Evolutionary conservation across 441 rosid genomes (phyloP), one percentile per base, ranked within the genome.

Genomic region (Viola pubescens): DNA sequence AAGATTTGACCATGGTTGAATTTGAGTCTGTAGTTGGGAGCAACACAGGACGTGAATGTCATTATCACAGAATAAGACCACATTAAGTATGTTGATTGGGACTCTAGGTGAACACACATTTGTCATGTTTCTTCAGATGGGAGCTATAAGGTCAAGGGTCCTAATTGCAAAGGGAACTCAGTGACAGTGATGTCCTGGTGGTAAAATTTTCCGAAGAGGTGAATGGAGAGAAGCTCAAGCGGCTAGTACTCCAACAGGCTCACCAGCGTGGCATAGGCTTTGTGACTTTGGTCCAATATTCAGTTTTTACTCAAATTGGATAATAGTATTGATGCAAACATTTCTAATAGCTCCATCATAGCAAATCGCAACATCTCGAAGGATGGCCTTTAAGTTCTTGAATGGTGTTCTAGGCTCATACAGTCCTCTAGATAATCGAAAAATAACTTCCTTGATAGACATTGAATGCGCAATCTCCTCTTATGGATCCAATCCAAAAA

Each of bases 191-290:
- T n/a, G n/a, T n/a, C n/a, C n/a, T n/a, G n/a, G n/a, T n/a, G n/a
- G n/a, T n/a, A n/a, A n/a, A n/a, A n/a, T n/a, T n/a, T n/a, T n/a
- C n/a, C n/a, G n/a, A n/a, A n/a, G n/a, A n/a, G n/a, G n/a, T n/a
- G n/a, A n/a, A n/a, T n/a, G n/a, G n/a, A n/a, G n/a, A n/a, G n/a
- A n/a, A n/a, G n/a, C n/a, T n/a, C n/a, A n/a, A n/a, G 99, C 95
- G 66, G 99, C 99, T 65, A 94, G 76, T 48, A 90, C 97, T 46
- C 99, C 99, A 51, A 94, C 96, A 53, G 99, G 97, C 59, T 94
- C 99, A 56, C 99, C 99, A 2, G 97, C 88, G 53, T 88, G 89
- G 66, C 79, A 88, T 61, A 79, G 56, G 62, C 69, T 76, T 59
- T 73, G 82, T 40, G 81, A 68, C 66, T 73, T 74, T 19, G 57